Base-by-base conservation (phyloP, 2,329 filamentous ascomycete genomes). In the Fusarium xylarioides region DNA sequence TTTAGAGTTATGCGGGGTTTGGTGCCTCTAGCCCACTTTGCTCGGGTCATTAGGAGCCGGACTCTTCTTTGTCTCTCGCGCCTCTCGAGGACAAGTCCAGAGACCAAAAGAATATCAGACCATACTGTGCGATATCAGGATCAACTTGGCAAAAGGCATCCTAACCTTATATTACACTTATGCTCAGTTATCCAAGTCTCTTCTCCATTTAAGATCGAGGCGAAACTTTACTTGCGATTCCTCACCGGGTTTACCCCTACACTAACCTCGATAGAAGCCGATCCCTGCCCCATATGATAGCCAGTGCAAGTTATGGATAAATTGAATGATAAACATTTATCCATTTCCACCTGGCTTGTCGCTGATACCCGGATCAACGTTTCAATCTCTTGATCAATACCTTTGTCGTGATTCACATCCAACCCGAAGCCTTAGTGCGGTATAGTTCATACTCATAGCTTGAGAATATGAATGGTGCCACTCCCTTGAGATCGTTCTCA, bases 401-500 rank as follows among this genome's bases (percentile, higher is more conserved):
- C 35, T 11, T 14, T 21, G 8, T 10, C 7, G n/a, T 4, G 21
- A 34, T 19, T 14, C 3, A 34, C 16, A 6, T 19, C 7, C 19
- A 26, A 26, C n/a, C 30, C 3, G n/a, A 18, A 38, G 23, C 12
- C 34, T 35, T 38, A 8, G 34, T 15, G 14, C 9, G 23, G 34
- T 53, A 53, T n/a, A 53, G 23, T 57, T 79, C 78, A 65, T 71
- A 78, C 53, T 79, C 77, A 8, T 73, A 28, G 3, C 75, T 73
- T 0, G 77, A 76, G 14, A 74, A 61, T 10, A 78, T 69, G 26
- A 79, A 79, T 4, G 73, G 47, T 6, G 73, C 77, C 19, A 70
- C 75, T 7, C 75, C 77, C 5, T 77, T 74, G 14, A 78, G 66
- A 57, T 79, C 76, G 14, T 78, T 79, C 61, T 77, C 65, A 18